phyloP scores from a whole-genome alignment of 352 stramenopile genomes.

The Halophytophthora batemanensis region DNA sequence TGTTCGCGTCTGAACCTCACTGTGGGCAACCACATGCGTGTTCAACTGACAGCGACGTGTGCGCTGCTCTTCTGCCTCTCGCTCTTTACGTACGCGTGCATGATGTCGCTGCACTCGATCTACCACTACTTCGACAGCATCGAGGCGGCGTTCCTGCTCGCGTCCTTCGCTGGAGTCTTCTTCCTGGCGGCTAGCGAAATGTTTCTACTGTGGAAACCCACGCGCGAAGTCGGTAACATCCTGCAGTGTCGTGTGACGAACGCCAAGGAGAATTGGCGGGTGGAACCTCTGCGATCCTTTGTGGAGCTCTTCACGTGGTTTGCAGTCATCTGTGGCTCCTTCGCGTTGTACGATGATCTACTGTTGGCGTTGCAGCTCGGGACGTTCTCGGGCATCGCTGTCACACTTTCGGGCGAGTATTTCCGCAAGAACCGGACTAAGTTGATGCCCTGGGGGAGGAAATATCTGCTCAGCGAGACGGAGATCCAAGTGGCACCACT shows the following conservation, averaged over 20 bases:
- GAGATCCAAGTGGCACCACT: constrained; percentile 17
- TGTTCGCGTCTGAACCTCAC: constrained; percentile 55
- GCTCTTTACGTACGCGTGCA: constrained; percentile 65
- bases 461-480: constrained; percentile 15
- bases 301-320: constrained; percentile 84
- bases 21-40: constrained; percentile 46
- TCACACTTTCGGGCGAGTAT: constrained; percentile 73
- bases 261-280: constrained; percentile 72
- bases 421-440: constrained; percentile 64
- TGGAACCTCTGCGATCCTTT: constrained; percentile 76
- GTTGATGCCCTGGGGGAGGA: constrained; percentile 46
- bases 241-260: constrained; percentile 75
- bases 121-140: constrained; percentile 86
- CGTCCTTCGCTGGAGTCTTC: constrained; percentile 71
- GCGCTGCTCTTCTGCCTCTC: constrained; percentile 74
- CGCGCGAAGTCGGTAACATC: constrained; percentile 64
- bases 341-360: constrained; percentile 79
- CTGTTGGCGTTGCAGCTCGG: constrained; percentile 76
- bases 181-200: constrained; percentile 80
- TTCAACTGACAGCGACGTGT: constrained; percentile 68
- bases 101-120: constrained; percentile 72
- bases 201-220: constrained; percentile 81
- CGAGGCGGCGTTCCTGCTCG: constrained; percentile 79
- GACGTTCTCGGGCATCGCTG: constrained; percentile 80
- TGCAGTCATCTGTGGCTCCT: constrained; percentile 71